Evolutionary conservation across 1,284 basidiomycete genomes (phyloP).

Genomic region (Rhodofomes roseus): DNA sequence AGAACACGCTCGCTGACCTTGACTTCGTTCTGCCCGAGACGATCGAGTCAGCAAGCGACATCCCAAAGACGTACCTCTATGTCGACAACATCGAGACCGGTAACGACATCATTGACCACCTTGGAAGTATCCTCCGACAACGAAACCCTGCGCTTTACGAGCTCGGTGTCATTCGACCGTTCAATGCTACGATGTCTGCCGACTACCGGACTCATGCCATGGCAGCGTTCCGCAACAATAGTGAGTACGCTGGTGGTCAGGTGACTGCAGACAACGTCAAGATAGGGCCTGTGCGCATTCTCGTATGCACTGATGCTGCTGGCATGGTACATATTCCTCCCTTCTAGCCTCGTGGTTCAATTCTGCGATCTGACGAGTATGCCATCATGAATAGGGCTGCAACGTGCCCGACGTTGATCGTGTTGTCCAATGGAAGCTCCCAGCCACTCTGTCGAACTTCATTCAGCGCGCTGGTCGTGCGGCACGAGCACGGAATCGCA

Average conservation of each 20-base stretch:
- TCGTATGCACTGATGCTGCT: constrained; percentile 27
- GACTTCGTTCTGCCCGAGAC: constrained; percentile 31
- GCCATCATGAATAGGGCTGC: no score
- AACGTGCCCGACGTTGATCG: constrained; percentile 22
- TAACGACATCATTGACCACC: constrained; percentile 18
- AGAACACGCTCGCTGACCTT: constrained; percentile 33
- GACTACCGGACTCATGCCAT: constrained; percentile 15
- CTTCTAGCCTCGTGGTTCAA: no score
- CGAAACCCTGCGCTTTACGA: not conserved
- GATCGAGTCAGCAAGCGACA: constrained; percentile 1
- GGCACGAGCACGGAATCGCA: constrained; percentile 11
- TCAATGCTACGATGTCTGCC: constrained; percentile 16
- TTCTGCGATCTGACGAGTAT: no score
- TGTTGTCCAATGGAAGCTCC: constrained; percentile 24
- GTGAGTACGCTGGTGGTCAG: not conserved
- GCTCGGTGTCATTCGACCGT: constrained; percentile 11
- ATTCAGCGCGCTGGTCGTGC: constrained; percentile 23
- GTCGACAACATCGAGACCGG: constrained; percentile 18
- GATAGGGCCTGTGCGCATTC: constrained; percentile 11
- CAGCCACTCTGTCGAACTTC: constrained; percentile 18
- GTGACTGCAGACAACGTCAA: constrained; percentile 3
- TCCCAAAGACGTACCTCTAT: constrained; percentile 22
- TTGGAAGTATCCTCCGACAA: not conserved
- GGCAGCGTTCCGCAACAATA: constrained; percentile 1
- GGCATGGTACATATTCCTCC: constrained; percentile 17